Evolutionary conservation across 2,329 filamentous ascomycete genomes (phyloP), one percentile per base, ranked within the genome.

Genomic region (Cytospora chrysosperma): DNA sequence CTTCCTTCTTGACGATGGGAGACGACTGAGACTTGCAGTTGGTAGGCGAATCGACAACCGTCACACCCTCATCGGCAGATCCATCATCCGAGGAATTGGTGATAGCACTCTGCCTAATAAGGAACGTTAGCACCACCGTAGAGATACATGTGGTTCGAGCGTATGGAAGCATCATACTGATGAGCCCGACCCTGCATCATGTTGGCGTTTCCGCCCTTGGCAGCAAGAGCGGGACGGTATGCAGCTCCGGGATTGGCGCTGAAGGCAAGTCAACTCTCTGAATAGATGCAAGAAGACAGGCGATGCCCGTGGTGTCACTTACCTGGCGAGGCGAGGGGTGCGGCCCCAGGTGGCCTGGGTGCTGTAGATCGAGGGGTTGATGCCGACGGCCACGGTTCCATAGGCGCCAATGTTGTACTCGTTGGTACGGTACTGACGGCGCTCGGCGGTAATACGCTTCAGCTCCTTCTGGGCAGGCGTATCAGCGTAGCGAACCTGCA

Each of bases 401-500:
- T 89, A 89, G 51, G 87, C 87, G 64, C 87, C 85, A 66, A 88
- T 88, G 71, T 93, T 93, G 78, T 98, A 98, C 80, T 98, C 95
- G 63, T 95, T 95, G 64, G 94, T 95, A 65, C 95, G 92, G 79
- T 97, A 98, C 73, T 96, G 92, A 66, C 95, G 93, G 63, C 93
- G 92, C 75, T 97, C 93, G 34, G 95, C 93, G 50, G 94, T 98
- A 74, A 97, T 90, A 68, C 95, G 90, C 84, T 99, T 99, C 70
- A 99, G 84, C 74, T 95, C 88, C 81, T 99, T 99, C 77, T 99
- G 95, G 67, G 94, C 91, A 61, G 95, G 92, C 43, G 95, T 99
- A 73, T 99, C 95, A 67, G 96, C 94, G 75, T 96, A 99, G 68
- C 95, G 93, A 70, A 99, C 93, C 78, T 97, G 93, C 78, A 95